Conservation (phyloP, 2,329 filamentous ascomycete genomes). For the Calonectria montana region DNA sequence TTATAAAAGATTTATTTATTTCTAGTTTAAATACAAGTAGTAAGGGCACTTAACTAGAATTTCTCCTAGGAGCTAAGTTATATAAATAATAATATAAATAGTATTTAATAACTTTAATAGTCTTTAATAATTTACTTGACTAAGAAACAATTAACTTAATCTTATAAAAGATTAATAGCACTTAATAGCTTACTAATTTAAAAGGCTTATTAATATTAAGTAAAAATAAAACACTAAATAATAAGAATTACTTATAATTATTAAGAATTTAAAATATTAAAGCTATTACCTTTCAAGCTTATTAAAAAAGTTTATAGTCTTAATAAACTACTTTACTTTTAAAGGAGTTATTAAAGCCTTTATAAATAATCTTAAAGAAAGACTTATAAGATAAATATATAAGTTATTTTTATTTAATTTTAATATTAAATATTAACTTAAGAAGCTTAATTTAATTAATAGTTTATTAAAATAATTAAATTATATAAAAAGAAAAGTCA, state of each 20-base stretch:
- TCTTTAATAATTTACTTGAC: too few relatives aligned
- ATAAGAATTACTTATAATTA: too few relatives aligned
- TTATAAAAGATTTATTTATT: too few relatives aligned
- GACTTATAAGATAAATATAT: not conserved
- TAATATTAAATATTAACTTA: not conserved
- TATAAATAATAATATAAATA: too few relatives aligned
- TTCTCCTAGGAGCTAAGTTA: too few relatives aligned
- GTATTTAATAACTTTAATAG: too few relatives aligned
- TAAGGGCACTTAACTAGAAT: too few relatives aligned
- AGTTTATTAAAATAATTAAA: not conserved
- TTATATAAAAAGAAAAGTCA: not conserved
- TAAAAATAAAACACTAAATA: not conserved
- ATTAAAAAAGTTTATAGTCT: not conserved
- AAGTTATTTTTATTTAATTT: not conserved
- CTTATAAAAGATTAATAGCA: not conserved
- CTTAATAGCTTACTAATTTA: not conserved
- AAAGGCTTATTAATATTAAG: not conserved
- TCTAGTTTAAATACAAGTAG: too few relatives aligned
- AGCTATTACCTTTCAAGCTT: too few relatives aligned
- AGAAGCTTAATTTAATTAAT: not conserved
- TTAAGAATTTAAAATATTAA: too few relatives aligned
- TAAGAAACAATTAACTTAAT: too few relatives aligned
- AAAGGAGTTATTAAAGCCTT: not conserved
- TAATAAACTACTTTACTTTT: slow-evolving; percentile 4
- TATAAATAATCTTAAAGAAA: not conserved